A percentile compares a stretch with the other conserved stretches of the same genome.
Evolutionary conservation across 1,284 basidiomycete genomes (phyloP).

Genomic region (Moesziomyces sp.): DNA sequence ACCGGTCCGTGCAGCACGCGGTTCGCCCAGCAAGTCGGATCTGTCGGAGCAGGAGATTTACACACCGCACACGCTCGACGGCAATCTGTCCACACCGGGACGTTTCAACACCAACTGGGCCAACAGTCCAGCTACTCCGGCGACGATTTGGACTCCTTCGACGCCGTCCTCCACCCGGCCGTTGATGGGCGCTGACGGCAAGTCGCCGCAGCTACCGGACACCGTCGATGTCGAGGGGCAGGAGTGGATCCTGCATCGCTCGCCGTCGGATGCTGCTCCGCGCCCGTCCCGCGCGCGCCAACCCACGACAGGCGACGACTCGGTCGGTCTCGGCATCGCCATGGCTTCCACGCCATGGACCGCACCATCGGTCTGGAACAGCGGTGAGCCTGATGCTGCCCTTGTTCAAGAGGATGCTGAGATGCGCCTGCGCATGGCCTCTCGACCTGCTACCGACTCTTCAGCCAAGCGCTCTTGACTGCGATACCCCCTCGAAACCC

Average conservation of each 20-base stretch:
- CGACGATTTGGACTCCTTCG: slow-evolving; percentile 19
- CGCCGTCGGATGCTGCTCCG: slow-evolving; percentile 1
- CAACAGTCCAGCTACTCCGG: slow-evolving; percentile 17
- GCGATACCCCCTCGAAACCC: neutral
- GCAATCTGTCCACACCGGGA: slow-evolving; percentile 2
- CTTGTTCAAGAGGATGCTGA: slow-evolving; percentile 23
- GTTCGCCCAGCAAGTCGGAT: slow-evolving; percentile 8
- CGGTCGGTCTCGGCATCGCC: slow-evolving; percentile 23
- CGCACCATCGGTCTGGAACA: slow-evolving; percentile 17
- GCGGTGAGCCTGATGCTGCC: slow-evolving; percentile 14
- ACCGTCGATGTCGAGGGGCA: neutral
- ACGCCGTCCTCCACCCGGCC: slow-evolving; percentile 10
- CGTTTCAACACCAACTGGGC: slow-evolving; percentile 14
- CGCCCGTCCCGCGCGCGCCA: slow-evolving; percentile 1
- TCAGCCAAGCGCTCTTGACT: neutral
- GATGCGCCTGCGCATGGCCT: slow-evolving; percentile 34
- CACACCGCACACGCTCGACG: slow-evolving; percentile 8
- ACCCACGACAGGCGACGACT: slow-evolving; percentile 1
- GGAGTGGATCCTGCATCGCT: slow-evolving; percentile 8
- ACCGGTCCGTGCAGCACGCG: slow-evolving; percentile 3
- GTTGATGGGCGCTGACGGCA: slow-evolving; percentile 1
- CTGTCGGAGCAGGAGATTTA: slow-evolving; percentile 9
- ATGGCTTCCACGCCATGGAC: slow-evolving; percentile 13
- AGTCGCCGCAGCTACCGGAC: neutral
- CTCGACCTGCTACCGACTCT: slow-evolving; percentile 4